These are phyloP conservation scores for Candida incommunis DNA, from an alignment of 805 yeast genomes.

Conservation along the genomic window DNA sequence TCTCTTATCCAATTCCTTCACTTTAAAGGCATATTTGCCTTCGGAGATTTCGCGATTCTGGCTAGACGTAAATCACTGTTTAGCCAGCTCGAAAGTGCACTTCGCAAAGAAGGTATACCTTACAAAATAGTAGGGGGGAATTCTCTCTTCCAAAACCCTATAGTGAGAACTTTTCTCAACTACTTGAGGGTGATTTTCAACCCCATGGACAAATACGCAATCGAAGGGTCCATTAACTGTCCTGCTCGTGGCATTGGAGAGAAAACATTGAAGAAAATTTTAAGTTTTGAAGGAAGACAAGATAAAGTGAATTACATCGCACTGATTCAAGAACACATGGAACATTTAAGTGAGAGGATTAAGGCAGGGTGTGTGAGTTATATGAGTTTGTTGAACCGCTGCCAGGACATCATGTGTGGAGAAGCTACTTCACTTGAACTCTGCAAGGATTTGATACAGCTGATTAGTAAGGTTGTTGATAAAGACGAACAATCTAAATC, in stretches of 20 bases:
- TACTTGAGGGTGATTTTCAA: conserved; percentile 49
- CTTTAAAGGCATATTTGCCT: conserved; percentile 30
- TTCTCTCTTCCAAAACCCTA: conserved; percentile 69
- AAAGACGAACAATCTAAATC: not conserved
- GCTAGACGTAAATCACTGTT: conserved; percentile 53
- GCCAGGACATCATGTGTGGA: not conserved
- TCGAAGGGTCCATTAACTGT: conserved; percentile 38
- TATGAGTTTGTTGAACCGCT: conserved; percentile 3
- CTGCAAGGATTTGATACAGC: not conserved
- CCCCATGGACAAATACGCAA: conserved; percentile 45
- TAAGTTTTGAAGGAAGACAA: not conserved
- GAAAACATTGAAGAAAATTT: conserved; percentile 28
- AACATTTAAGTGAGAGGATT: too few species aligned
- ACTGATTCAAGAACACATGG: not conserved
- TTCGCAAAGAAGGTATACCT: conserved; percentile 43
- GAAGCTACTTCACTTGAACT: not conserved
- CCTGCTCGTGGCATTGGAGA: conserved; percentile 62
- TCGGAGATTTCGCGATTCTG: conserved; percentile 57
- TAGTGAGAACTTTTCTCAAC: conserved; percentile 47
- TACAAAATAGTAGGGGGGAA: conserved; percentile 57
- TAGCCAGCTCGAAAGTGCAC: conserved; percentile 46
- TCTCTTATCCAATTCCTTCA: conserved; percentile 38
- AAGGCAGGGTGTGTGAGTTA: too few species aligned
- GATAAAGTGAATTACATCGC: not conserved
- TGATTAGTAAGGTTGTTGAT: not conserved